These are phyloP conservation scores for Extremus antarcticus DNA, from an alignment of 495 filamentous ascomycete species.

Conservation along the genomic window DNA sequence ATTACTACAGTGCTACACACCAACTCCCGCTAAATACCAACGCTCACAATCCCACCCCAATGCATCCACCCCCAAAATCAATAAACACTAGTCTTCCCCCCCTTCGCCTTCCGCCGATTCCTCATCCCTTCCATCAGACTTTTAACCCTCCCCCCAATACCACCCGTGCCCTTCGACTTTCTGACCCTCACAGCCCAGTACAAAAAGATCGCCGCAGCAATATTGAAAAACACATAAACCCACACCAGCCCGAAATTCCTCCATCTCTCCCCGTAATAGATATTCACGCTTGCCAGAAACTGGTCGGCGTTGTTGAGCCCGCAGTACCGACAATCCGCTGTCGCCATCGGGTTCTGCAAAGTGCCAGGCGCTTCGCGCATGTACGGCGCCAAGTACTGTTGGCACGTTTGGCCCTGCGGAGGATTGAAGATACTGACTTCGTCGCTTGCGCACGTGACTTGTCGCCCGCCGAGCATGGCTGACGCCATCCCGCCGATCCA, in stretches of 20 bases:
- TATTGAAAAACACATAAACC: slow-evolving; percentile 67
- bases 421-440: slow-evolving; percentile 11
- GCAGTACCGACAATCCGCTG: slow-evolving; percentile 51
- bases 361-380: slow-evolving; percentile 39
- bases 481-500: slow-evolving; percentile 10
- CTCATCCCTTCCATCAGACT: background rate
- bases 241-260: slow-evolving; percentile 62
- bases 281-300: slow-evolving; percentile 43
- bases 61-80: too few species aligned
- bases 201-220: slow-evolving; percentile 55
- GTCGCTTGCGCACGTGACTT: slow-evolving; percentile 3
- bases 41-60: too few species aligned
- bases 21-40: too few species aligned
- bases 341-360: slow-evolving; percentile 42
- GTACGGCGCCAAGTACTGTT: slow-evolving; percentile 45
- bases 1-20: too few species aligned
- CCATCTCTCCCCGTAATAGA: slow-evolving; percentile 49
- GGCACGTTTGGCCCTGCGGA: slow-evolving; percentile 16
- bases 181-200: slow-evolving; percentile 40
- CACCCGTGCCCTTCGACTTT: background rate
- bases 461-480: slow-evolving; percentile 1
- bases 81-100: background rate
- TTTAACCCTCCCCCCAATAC: background rate
- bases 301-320: slow-evolving; percentile 46
- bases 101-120: background rate